Base-by-base conservation (phyloP, 2,329 filamentous ascomycete species). In the Madurella fahalii region DNA sequence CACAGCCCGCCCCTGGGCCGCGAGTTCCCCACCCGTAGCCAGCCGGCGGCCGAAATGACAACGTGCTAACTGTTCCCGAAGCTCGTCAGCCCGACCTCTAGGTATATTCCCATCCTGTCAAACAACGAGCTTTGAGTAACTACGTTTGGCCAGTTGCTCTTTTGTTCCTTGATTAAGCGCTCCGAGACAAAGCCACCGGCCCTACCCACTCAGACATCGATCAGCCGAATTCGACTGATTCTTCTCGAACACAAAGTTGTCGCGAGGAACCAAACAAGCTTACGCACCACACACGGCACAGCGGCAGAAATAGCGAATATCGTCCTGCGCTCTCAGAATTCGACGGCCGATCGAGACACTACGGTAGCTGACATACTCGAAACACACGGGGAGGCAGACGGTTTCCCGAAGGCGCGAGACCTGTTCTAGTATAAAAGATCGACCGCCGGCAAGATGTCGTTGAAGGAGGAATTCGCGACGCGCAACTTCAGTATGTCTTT, bases 401-500 rank as follows among this genome's bases (percentile, higher is more conserved):
- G 40, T 15, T 25, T 41, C 41, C 11, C 12, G 17, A 17, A 12
- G 41, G 17, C 17, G 18, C 18, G 17, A 25, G 41, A 20, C 8
- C 16, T 3, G 16, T 13, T 20, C 16, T 2, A 41, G 17, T 37
- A 9, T 4, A 15, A 4, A 12, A 37, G 9, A 11, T 47, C 47
- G 50, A 58, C 48, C 54, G 64, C 61, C 66, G 68, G 64, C 77
- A 84, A 74, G 60, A 87, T 87, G 84, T 81, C 83, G 70, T 78
- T 88, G 74, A 81, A 81, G 72, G 85, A 88, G 68, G 85, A 88
- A 72, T 86, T 89, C 69, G 80, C 80, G 69, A 86, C 84, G 58
- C 78, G 85, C 67, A 89, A 89, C 74, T 89, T 89, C 74, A 89
- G 85, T 88, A 77, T 67, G 84, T 75, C 18, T 18, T 30, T 37